Conservation (phyloP, 2,329 filamentous ascomycete species). For the Tolypocladium ophioglossoides region DNA sequence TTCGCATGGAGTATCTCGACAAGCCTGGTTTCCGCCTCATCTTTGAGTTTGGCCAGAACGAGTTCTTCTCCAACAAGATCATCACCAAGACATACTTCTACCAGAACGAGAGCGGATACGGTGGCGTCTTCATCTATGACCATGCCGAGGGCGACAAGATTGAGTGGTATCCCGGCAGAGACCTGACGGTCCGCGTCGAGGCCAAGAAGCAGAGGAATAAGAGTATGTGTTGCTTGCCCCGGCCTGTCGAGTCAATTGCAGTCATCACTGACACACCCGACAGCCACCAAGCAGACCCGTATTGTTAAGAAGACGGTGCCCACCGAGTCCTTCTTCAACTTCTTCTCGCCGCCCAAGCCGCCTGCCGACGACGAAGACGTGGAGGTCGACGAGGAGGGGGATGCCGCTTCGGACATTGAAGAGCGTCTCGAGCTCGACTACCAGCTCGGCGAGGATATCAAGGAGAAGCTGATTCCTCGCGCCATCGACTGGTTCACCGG, state of each 20-base stretch:
- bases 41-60: conserved; percentile 92
- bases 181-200: conserved; percentile 88
- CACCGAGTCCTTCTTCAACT: conserved; percentile 98
- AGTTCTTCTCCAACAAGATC: conserved; percentile 95
- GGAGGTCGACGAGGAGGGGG: conserved; percentile 58
- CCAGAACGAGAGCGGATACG: conserved; percentile 96
- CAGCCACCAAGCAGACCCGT: conserved; percentile 97
- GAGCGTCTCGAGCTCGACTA: conserved; percentile 97
- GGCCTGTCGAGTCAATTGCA: not conserved
- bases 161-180: conserved; percentile 88
- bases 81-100: conserved; percentile 99
- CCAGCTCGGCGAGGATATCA: conserved; percentile 97
- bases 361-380: conserved; percentile 58
- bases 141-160: conserved; percentile 98
- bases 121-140: conserved; percentile 98
- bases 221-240: conserved; percentile 44
- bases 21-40: conserved; percentile 96
- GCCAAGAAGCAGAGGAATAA: conserved; percentile 99
- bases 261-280: not conserved
- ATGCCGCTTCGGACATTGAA: conserved; percentile 84
- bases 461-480: conserved; percentile 97
- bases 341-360: conserved; percentile 91
- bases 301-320: conserved; percentile 99
- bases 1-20: conserved; percentile 99
- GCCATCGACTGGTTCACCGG: conserved; percentile 99